Base-by-base conservation (phyloP, 2,329 filamentous ascomycete species). In the Ophiocordyceps sinensis region DNA sequence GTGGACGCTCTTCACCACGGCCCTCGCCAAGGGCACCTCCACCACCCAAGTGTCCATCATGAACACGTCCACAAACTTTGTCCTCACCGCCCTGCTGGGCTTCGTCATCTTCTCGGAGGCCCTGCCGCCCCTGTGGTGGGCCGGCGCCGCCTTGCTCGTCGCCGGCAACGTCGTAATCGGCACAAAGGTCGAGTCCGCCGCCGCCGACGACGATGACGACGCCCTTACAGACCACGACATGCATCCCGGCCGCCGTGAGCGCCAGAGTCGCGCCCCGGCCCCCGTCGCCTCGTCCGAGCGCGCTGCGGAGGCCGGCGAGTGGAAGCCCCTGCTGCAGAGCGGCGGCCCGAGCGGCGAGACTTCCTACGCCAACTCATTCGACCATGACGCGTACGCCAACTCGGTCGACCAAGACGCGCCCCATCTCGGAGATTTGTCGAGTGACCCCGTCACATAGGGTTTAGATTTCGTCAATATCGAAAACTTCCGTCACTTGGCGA, bases 1-100 rank as follows among this genome's bases (percentile, higher is more conserved):
- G 84, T 89, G 84, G 84, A 77, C 80, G 0, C 71, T 89, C 38
- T 89, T 88, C 64, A 89, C 84, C 7, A 73, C 76, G 39, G 84
- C 84, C 40, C 72, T 89, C n/a, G 77, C 82, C 0, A 71, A 74
- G 15, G 82, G 82, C 13, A 72, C 74, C 43, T 86, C 82, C 2
- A 86, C 84, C 9, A 85, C 84, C 0, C 82, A 85, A 53, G 84
- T 88, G 38, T 81, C 77, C 49, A 81, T 89, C 56, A 77, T 89
- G 58, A 89, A 89, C 59, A 88, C 84, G 3, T 85, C 81, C 13
- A 71, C 81, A 43, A 89, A 89, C 62, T 89, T 89, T 58, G 71
- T 89, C 61, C 61, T 86, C 45, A 88, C 84, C 0, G 84, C 84
- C 8, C 48, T 88, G 7, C 65, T 88, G 17, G 82, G 84, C 23